These are phyloP conservation scores for Candida tropicalis DNA, from an alignment of 1,139 yeast species.

Conservation along the genomic window DNA sequence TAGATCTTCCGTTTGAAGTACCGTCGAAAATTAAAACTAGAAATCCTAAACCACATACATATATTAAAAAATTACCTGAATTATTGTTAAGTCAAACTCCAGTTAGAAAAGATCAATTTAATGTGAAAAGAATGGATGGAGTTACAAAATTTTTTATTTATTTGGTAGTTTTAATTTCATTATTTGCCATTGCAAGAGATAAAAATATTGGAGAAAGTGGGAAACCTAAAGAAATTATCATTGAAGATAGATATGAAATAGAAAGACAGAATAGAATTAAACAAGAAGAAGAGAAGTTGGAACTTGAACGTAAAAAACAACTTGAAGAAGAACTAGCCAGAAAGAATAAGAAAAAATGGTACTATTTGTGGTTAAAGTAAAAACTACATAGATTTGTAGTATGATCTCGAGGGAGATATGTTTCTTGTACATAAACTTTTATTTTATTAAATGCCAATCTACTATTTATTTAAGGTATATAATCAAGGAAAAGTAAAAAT, in stretches of 20 bases:
- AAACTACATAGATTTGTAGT: slow-evolving; percentile 3
- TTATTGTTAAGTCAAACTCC: slow-evolving; percentile 49
- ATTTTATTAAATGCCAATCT: slow-evolving; percentile 1
- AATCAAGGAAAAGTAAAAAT: too few species aligned
- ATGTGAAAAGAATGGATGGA: slow-evolving; percentile 55
- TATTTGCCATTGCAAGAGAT: slow-evolving; percentile 53
- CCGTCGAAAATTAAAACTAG: slow-evolving; percentile 35
- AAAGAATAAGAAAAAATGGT: slow-evolving; percentile 10
- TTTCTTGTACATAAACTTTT: neutral
- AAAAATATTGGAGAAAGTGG: slow-evolving; percentile 53
- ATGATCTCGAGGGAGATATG: neutral
- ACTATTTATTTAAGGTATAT: neutral
- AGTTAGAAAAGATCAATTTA: slow-evolving; percentile 51
- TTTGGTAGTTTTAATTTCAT: slow-evolving; percentile 40
- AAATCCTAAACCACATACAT: slow-evolving; percentile 26
- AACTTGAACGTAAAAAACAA: slow-evolving; percentile 15
- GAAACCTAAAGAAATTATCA: slow-evolving; percentile 40
- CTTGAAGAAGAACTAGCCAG: slow-evolving; percentile 10
- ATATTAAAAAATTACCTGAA: slow-evolving; percentile 35
- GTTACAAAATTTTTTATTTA: slow-evolving; percentile 54
- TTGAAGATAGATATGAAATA: slow-evolving; percentile 40
- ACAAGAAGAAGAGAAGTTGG: slow-evolving; percentile 19
- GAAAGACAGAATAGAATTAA: slow-evolving; percentile 27
- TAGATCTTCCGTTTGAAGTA: slow-evolving; percentile 57
- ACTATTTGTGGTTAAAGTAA: slow-evolving; percentile 16